Conservation (phyloP, 345 rosid genomes). For the Rhodomyrtus tomentosa region DNA sequence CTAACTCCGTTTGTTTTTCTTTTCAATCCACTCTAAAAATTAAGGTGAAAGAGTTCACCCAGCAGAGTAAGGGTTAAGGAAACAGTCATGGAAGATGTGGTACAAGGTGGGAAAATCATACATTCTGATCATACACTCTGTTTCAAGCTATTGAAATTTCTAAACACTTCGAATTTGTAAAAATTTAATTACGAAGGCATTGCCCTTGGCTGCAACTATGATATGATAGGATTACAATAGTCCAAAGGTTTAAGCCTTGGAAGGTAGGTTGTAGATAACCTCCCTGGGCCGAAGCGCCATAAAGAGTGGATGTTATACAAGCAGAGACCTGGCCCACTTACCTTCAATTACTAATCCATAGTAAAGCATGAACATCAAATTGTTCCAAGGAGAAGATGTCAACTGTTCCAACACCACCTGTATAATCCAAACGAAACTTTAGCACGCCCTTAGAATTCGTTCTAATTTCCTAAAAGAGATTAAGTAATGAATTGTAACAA, state of each 20-base stretch:
- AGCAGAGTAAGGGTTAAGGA: neutral
- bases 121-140: neutral
- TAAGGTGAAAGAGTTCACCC: neutral
- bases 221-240: neutral
- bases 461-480: neutral
- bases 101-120: neutral
- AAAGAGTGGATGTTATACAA: neutral
- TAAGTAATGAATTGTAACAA: neutral
- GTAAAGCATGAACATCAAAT: slow-evolving; percentile 72
- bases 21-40: neutral
- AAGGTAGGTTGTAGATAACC: neutral
- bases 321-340: slow-evolving; percentile 9
- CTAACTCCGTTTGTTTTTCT: neutral
- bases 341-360: slow-evolving; percentile 66
- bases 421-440: neutral
- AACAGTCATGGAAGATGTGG: neutral
- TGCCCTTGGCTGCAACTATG: neutral
- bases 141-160: neutral
- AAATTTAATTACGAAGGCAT: neutral
- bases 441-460: neutral
- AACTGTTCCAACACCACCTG: slow-evolving; percentile 74
- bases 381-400: slow-evolving; percentile 88
- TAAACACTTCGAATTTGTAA: neutral
- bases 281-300: neutral
- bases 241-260: neutral